phyloP scores from a whole-genome alignment of 768 basidiomycete species.

The Kwoniella dejecticola region DNA sequence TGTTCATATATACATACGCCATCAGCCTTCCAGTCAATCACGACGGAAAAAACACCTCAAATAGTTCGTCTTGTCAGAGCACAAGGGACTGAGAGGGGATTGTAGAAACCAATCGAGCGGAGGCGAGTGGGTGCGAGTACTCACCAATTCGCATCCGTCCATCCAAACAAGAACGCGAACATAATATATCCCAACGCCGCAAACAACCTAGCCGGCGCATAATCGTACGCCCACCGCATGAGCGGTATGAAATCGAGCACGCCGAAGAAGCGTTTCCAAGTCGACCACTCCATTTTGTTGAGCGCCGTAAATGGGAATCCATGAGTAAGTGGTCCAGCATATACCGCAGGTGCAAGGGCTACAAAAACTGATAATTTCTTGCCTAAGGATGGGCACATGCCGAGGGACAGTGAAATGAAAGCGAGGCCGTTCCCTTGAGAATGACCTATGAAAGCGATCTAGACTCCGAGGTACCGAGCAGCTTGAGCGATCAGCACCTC shows the following conservation, averaged over 20 bases:
- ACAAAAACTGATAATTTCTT: conserved; percentile 59
- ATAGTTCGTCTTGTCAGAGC: too few species aligned
- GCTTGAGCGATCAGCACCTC: not conserved
- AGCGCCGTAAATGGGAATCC: conserved; percentile 60
- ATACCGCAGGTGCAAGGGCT: conserved; percentile 61
- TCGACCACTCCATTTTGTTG: conserved; percentile 59
- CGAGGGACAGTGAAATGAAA: conserved; percentile 60
- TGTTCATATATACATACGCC: conserved; percentile 11
- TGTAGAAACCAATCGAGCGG: too few species aligned
- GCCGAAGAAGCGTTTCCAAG: conserved; percentile 60
- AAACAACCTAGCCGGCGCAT: conserved; percentile 58
- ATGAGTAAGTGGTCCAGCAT: conserved; percentile 60
- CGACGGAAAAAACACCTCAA: not conserved
- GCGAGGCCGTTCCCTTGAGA: conserved; percentile 62
- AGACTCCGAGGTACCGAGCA: not conserved
- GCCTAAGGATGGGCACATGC: conserved; percentile 60
- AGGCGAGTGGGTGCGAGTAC: not conserved
- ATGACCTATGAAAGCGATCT: conserved; percentile 62
- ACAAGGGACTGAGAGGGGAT: too few species aligned
- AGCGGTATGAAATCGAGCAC: conserved; percentile 62
- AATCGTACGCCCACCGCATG: conserved; percentile 60
- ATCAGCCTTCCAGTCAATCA: not conserved
- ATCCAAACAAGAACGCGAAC: conserved; percentile 60
- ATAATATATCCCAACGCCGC: conserved; percentile 55
- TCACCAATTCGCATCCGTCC: conserved; percentile 62